Conservation (phyloP, 768 basidiomycete genomes). For the Tephrocybe sp. region DNA sequence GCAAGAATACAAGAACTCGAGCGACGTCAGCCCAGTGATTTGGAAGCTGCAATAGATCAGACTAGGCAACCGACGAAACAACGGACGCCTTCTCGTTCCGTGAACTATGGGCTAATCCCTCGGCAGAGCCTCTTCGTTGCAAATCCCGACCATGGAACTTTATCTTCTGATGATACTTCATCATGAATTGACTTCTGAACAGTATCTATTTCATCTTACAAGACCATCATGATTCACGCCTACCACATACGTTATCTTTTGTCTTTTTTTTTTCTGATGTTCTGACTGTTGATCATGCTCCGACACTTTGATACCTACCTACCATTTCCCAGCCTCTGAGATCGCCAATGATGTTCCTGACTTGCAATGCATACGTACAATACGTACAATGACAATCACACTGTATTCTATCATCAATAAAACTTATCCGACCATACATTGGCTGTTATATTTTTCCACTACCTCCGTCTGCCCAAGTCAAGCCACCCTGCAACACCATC, state of each 20-base stretch:
- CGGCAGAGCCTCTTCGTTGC: constrained; percentile 66
- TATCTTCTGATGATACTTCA: constrained; percentile 14
- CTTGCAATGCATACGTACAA: neutral
- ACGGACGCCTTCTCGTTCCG: constrained; percentile 26
- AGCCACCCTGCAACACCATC: neutral
- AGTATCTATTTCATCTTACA: constrained; percentile 4
- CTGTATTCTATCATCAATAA: constrained; percentile 5
- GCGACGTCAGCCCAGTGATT: constrained; percentile 51
- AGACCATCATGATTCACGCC: constrained; percentile 4
- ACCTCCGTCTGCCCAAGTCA: neutral
- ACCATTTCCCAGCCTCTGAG: neutral
- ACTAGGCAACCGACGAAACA: constrained; percentile 38
- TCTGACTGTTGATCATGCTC: neutral
- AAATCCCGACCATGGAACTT: constrained; percentile 55
- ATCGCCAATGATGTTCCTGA: no score
- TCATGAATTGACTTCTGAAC: constrained; percentile 12
- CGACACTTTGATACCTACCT: neutral
- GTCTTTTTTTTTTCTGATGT: constrained; percentile 1
- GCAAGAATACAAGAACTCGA: constrained; percentile 59
- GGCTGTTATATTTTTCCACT: no score
- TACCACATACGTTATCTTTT: neutral
- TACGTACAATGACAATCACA: neutral
- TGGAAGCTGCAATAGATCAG: constrained; percentile 31
- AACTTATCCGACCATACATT: neutral
- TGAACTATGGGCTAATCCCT: constrained; percentile 66